Conservation (phyloP, 371 early-diverging fungal genomes). For the Apophysomyces elegans region DNA sequence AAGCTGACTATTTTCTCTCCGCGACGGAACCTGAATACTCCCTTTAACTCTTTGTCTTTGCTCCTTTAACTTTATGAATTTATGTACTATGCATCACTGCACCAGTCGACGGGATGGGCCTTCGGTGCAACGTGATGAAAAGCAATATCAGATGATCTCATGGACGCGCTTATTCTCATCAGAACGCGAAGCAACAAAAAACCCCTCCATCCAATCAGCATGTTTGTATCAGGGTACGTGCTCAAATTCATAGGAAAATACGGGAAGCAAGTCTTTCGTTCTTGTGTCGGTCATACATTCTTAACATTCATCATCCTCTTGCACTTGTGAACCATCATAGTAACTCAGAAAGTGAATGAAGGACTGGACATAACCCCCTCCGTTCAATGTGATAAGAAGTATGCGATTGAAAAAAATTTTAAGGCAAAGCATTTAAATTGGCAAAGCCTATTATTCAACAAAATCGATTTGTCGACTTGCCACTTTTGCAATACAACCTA, state of each 20-base stretch:
- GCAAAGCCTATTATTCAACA: too few relatives aligned
- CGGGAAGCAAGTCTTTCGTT: background rate
- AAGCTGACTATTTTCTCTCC: background rate
- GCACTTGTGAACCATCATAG: too few relatives aligned
- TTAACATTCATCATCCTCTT: too few relatives aligned
- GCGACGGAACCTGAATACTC: constrained; percentile 9
- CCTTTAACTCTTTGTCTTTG: background rate
- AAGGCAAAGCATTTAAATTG: too few relatives aligned
- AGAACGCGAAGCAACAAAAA: background rate
- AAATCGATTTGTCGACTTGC: too few relatives aligned
- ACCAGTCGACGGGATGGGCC: too few relatives aligned
- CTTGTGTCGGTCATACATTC: constrained; percentile 2
- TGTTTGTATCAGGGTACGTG: background rate
- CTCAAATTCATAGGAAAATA: background rate
- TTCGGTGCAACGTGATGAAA: too few relatives aligned
- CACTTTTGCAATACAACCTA: too few relatives aligned
- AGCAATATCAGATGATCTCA: too few relatives aligned
- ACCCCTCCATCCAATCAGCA: background rate
- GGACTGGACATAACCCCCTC: background rate
- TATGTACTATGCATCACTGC: background rate
- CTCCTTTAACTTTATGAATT: background rate
- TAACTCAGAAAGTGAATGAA: background rate
- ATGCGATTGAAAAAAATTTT: too few relatives aligned
- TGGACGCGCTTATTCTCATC: background rate
- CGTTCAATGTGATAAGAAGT: too few relatives aligned